Evolutionary conservation across 1,284 basidiomycete species (phyloP), one percentile per base, ranked within the genome.

Genomic region (Heterobasidion annosum): DNA sequence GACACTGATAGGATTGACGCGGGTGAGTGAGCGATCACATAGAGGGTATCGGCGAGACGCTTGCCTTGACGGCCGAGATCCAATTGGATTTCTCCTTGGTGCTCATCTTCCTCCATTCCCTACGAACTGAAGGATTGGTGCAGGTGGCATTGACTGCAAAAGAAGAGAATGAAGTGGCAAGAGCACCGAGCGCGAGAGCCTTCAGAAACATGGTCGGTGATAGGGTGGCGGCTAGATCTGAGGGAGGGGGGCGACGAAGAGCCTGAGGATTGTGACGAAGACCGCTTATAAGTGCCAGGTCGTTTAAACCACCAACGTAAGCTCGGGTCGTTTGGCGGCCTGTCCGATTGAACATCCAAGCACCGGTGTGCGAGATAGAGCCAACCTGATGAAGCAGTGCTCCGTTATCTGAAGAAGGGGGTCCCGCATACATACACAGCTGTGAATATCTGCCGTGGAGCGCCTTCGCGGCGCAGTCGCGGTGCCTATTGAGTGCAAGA

Each of bases 1-100:
- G 55, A 58, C 70, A 72, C 69, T 72, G 25, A 4, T 25, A 25
- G 25, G 25, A 51, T 19, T 32, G 5, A 43, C 12, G 2, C 10
- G 4, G n/a, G 19, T 47, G 43, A 52, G 16, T 10, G 46, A 8
- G 32, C 12, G 8, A 40, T 40, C 8, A 34, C 15, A 2, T 9
- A n/a, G 44, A 25, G 8, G 15, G 25, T 46, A 15, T 6, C 15
- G 8, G 19, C 25, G 13, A n/a, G 34, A 12, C 25, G 4, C 33
- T 16, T 16, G 37, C 51, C 16, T 54, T 54, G 47, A 54, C 52
- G 19, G 52, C 52, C 13, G 42, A 34, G 13, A 54, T 54, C 52
- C 52, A 54, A 12, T 35, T 34, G n/a, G 52, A 8, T 15, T 35
- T 32, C 34, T 54, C 46, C 25, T 37, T 45, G 10, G 12, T 43